These are phyloP conservation scores for Quillaja saponaria DNA, from an alignment of 306 rosid genomes.

Conservation along the genomic window DNA sequence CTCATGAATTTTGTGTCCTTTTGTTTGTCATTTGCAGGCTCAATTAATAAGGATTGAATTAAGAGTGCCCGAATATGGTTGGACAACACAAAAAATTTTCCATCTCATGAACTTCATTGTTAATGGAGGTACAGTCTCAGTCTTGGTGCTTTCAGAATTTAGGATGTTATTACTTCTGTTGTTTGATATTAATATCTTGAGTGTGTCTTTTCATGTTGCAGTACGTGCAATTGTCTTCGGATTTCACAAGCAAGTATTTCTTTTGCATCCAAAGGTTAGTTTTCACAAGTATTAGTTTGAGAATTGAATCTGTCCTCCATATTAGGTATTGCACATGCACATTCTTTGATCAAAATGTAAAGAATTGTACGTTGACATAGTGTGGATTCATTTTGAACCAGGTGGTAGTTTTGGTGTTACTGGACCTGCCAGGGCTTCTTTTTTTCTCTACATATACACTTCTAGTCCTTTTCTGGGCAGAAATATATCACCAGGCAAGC, in stretches of 20 bases:
- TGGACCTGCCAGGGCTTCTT: constrained; percentile 87
- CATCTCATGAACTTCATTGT: constrained; percentile 96
- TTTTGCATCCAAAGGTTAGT: constrained; percentile 75
- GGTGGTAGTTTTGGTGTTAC: constrained; percentile 60
- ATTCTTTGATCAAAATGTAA: neutral
- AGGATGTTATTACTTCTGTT: neutral
- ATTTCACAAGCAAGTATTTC: constrained; percentile 68
- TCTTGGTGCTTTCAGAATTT: constrained; percentile 1
- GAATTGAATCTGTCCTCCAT: neutral
- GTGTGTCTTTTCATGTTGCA: constrained; percentile 39
- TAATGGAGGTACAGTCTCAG: constrained; percentile 64
- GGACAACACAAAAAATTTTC: constrained; percentile 97
- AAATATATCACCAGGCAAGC: constrained; percentile 93
- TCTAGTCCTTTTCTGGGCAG: constrained; percentile 95
- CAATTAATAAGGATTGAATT: constrained; percentile 87
- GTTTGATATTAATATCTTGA: neutral
- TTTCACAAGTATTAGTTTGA: neutral
- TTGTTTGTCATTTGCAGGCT: constrained; percentile 46
- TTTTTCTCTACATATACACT: constrained; percentile 94
- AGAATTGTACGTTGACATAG: constrained; percentile 32
- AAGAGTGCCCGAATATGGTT: constrained; percentile 93
- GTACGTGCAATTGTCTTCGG: constrained; percentile 93
- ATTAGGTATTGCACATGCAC: neutral
- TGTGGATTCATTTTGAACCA: constrained; percentile 43
- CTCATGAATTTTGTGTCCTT: neutral